A percentile compares a stretch with the other conserved stretches of the same genome.
Evolutionary conservation across 257 asterid species (phyloP).

Genomic region (Nicotiana benthamiana): DNA sequence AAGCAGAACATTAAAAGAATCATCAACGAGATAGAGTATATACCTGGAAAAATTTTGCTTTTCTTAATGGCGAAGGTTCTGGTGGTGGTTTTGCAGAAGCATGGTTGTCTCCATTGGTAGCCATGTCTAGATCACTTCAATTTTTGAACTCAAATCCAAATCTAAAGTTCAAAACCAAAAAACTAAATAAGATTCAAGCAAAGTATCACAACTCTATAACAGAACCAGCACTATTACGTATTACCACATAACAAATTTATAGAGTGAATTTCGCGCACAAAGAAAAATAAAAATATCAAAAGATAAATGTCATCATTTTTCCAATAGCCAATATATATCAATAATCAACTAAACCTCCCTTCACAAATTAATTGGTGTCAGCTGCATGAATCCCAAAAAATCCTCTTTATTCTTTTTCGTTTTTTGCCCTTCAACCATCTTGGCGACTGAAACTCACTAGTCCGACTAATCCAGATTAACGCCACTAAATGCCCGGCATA

Average conservation of each 20-base stretch:
- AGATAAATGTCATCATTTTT: neutral
- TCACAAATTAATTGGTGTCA: neutral
- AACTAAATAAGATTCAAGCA: neutral
- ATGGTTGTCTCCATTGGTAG: slow-evolving; percentile 53
- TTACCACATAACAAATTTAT: neutral
- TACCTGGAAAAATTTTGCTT: slow-evolving; percentile 87
- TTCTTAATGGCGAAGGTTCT: slow-evolving; percentile 90
- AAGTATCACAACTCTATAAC: neutral
- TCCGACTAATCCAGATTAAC: neutral
- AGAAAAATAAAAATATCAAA: neutral
- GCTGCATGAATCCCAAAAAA: neutral
- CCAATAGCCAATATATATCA: neutral
- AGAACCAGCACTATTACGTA: neutral
- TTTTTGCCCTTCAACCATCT: neutral
- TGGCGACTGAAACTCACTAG: no score
- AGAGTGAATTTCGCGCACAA: neutral
- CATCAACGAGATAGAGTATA: neutral
- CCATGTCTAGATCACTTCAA: slow-evolving; percentile 41
- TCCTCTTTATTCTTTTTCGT: neutral
- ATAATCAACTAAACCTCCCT: neutral
- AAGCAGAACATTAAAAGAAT: neutral
- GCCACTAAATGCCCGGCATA: neutral
- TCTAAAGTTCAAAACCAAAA: neutral
- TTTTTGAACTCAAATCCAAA: slow-evolving; percentile 9
- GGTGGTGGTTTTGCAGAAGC: slow-evolving; percentile 79